Evolutionary conservation across 1,284 basidiomycete genomes (phyloP).

Genomic region (Caloboletus inedulis): DNA sequence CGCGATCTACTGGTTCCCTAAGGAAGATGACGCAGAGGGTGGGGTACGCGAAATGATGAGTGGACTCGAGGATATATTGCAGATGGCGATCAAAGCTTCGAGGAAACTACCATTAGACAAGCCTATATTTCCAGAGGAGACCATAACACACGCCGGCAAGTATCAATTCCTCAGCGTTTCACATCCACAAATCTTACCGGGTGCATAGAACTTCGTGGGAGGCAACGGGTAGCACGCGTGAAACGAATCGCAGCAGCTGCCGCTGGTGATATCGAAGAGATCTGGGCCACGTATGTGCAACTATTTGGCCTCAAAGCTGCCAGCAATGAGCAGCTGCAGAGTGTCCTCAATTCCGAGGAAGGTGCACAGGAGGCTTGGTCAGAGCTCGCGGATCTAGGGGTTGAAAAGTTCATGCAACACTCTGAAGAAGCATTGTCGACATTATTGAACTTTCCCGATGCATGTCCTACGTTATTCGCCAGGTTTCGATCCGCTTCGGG

Average conservation of each 20-base stretch:
- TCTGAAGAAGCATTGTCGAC: not conserved
- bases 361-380: not conserved
- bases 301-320: not conserved
- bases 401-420: slow-evolving; percentile 1
- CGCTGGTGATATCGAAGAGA: slow-evolving; percentile 7
- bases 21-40: slow-evolving; percentile 5
- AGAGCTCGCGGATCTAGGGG: slow-evolving; percentile 2
- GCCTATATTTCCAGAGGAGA: not conserved
- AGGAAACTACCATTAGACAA: not conserved
- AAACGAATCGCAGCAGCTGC: not conserved
- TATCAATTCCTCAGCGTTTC: not conserved
- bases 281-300: slow-evolving; percentile 8
- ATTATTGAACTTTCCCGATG: slow-evolving; percentile 2
- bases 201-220: not conserved
- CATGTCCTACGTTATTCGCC: slow-evolving; percentile 1
- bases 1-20: not conserved
- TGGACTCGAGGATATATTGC: not conserved
- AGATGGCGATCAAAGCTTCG: not conserved
- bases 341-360: not conserved
- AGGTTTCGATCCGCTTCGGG: slow-evolving; percentile 2
- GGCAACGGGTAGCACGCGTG: not conserved
- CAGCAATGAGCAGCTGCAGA: not conserved
- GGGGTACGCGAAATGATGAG: slow-evolving; percentile 4
- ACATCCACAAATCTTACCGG: too few relatives aligned
- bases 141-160: not conserved